Evolutionary conservation across 495 filamentous ascomycete genomes (phyloP), one percentile per base, ranked within the genome.

Genomic region (Antarctomyces pellizariae): DNA sequence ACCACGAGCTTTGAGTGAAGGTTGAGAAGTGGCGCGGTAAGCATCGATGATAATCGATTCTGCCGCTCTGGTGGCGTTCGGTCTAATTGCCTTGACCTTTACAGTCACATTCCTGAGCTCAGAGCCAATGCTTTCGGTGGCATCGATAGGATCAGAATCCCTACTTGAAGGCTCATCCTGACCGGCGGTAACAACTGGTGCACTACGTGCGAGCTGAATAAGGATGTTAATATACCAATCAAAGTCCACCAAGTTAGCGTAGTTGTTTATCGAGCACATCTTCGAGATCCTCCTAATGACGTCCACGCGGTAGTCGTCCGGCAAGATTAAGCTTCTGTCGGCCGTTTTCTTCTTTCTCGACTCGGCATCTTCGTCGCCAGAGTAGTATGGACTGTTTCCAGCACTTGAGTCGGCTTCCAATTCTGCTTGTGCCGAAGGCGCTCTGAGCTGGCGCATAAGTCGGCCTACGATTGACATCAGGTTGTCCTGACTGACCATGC

Each of bases 161-260:
- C 26, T 12, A 26, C 16, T 30, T 20, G 33, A 33, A 11, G 37
- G 13, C 4, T 36, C 29, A 17, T 25, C 23, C 31, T 26, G 25
- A 31, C 41, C 15, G 16, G 18, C 23, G 12, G 22, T 7, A 24
- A 30, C 5, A 4, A 47, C 33, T 28, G 69, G 55, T 17, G 80
- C 57, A 31, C 74, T 64, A 23, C 67, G 62, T 16, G 92, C 62
- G 2, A 97, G 57, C 39, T 84, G 74, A 4, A 78, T 65, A 6
- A 97, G 50, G 19, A 83, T 61, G 32, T 75, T 69, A 26, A 95
- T 67, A 51, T 95, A 95, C 86, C 86, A 97, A 34, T 90, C 86
- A 44, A 97, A 95, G 43, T 97, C 86, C 24, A 50, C 51, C 24
- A 95, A 49, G 39, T 76, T 75, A 9, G 65, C 59, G 46, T 93